Conservation (phyloP, 176 grass and related monocot genomes). For the Eragrostis curvula region DNA sequence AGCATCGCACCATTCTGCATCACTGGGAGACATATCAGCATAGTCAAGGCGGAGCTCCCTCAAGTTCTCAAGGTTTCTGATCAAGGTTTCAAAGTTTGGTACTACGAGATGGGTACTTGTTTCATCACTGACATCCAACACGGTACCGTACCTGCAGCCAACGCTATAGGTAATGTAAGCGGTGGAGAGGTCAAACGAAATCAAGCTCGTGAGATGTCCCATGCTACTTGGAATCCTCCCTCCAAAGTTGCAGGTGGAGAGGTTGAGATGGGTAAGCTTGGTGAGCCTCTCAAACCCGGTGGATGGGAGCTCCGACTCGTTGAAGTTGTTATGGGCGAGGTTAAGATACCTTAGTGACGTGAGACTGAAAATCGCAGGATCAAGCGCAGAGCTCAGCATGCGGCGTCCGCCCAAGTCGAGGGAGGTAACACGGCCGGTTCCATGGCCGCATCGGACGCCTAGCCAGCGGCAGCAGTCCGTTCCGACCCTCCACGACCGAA, state of each 20-base stretch:
- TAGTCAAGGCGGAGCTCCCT: slow-evolving; percentile 35
- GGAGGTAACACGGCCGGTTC: slow-evolving; percentile 15
- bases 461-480: neutral
- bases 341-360: slow-evolving; percentile 35
- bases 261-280: slow-evolving; percentile 47
- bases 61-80: slow-evolving; percentile 39
- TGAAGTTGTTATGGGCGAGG: slow-evolving; percentile 47
- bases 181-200: slow-evolving; percentile 44
- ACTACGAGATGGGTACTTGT: too few species aligned
- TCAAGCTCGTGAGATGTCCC: neutral
- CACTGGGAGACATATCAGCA: slow-evolving; percentile 37
- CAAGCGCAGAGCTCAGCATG: neutral
- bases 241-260: slow-evolving; percentile 41
- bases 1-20: slow-evolving; percentile 16
- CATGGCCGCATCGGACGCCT: slow-evolving; percentile 6
- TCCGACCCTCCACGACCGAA: neutral
- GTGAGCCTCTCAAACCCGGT: slow-evolving; percentile 35
- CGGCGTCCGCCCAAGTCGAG: slow-evolving; percentile 34
- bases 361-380: slow-evolving; percentile 37
- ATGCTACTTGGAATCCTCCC: neutral
- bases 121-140: too few species aligned
- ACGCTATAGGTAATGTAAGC: too few species aligned
- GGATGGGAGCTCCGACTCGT: slow-evolving; percentile 6
- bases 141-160: too few species aligned
- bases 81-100: slow-evolving; percentile 13